phyloP scores from a whole-genome alignment of 148 eudicot genomes.

The Persicaria maculosa region DNA sequence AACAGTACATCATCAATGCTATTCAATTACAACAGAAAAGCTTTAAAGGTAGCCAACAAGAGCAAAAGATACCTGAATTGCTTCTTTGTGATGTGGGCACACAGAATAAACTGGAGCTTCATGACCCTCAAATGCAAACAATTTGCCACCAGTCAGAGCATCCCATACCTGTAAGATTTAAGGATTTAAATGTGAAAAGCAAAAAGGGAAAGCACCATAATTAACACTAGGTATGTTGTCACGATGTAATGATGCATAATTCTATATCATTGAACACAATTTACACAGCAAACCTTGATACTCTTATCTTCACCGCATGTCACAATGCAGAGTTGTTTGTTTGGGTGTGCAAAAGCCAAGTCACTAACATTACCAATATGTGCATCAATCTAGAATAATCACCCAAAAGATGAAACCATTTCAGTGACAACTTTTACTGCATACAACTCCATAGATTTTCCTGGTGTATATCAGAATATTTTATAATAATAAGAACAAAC shows the following conservation, averaged over 20 bases:
- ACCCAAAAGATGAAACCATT: neutral
- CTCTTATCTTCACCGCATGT: conserved; percentile 74
- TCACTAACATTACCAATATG: conserved; percentile 57
- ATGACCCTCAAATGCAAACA: conserved; percentile 54
- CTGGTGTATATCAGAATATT: neutral
- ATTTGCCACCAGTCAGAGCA: conserved; percentile 40
- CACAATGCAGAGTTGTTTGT: conserved; percentile 40
- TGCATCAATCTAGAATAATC: conserved; percentile 50
- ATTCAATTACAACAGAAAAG: neutral
- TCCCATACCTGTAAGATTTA: conserved; percentile 49
- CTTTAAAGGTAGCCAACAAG: neutral
- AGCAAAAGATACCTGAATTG: conserved; percentile 38
- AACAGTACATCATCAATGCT: neutral
- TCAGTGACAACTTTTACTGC: neutral
- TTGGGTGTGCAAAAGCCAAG: conserved; percentile 46
- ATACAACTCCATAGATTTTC: neutral
- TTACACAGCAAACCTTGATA: conserved; percentile 40
- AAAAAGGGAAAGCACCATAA: neutral
- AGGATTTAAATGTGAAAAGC: conserved; percentile 14
- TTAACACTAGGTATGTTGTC: neutral
- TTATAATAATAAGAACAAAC: neutral
- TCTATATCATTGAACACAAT: neutral
- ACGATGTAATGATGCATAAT: neutral
- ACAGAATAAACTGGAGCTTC: conserved; percentile 60
- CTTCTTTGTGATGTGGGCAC: conserved; percentile 51